These are phyloP conservation scores for Salix exigua DNA, from an alignment of 345 rosid species.

Conservation along the genomic window DNA sequence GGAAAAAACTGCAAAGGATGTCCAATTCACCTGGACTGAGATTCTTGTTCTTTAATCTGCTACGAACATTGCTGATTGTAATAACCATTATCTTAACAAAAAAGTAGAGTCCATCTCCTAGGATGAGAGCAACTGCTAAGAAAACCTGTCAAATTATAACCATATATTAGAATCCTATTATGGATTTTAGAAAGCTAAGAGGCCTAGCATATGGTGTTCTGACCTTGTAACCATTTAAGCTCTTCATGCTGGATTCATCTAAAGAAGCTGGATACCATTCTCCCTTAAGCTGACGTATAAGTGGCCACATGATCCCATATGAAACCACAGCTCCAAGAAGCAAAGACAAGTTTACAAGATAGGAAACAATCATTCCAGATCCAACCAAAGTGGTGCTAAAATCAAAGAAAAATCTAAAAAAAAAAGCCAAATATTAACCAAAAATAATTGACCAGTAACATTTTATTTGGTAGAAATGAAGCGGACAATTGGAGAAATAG, in stretches of 20 bases:
- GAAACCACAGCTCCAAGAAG: constrained; percentile 82
- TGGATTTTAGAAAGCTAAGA: background rate
- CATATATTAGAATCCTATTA: background rate
- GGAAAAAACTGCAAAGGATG: background rate
- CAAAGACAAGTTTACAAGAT: constrained; percentile 76
- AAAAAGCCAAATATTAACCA: background rate
- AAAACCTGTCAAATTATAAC: constrained; percentile 45
- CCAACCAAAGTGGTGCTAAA: constrained; percentile 82
- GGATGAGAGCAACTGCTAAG: constrained; percentile 71
- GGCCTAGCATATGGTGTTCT: background rate
- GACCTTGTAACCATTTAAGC: constrained; percentile 93
- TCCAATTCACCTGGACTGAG: constrained; percentile 15
- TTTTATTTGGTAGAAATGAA: too few relatives aligned
- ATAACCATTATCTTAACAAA: constrained; percentile 56
- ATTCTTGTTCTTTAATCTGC: constrained; percentile 45
- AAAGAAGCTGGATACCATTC: constrained; percentile 66
- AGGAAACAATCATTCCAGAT: constrained; percentile 92
- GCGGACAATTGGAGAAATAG: background rate
- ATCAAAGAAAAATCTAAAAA: constrained; percentile 73
- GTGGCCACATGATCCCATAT: constrained; percentile 89
- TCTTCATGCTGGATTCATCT: constrained; percentile 72
- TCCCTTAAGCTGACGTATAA: constrained; percentile 62
- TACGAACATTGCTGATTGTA: constrained; percentile 45
- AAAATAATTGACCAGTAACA: background rate
- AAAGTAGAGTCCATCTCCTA: constrained; percentile 91